Conservation (phyloP, 208 protist species). For the Willaertia magna region DNA sequence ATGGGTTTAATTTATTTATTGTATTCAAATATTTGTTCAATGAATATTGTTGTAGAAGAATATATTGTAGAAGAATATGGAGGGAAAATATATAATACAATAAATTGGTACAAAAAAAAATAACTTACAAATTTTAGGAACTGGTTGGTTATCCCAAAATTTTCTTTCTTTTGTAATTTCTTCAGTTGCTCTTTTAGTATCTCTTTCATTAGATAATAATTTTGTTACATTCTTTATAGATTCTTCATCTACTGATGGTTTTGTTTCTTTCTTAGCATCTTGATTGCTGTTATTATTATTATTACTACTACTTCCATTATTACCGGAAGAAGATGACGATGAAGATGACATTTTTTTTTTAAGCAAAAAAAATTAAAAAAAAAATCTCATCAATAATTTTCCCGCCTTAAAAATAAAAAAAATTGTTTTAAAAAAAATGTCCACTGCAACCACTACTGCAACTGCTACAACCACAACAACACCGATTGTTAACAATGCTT, state of each 20-base stretch:
- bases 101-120: neutral
- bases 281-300: no score
- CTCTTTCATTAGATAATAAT: neutral
- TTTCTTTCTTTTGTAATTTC: neutral
- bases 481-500: no score
- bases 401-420: neutral
- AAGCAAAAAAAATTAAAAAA: neutral
- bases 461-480: no score
- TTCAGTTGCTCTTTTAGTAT: neutral
- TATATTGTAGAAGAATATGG: neutral
- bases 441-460: no score
- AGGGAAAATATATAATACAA: neutral
- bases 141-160: slow-evolving; percentile 52
- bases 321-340: neutral
- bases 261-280: neutral
- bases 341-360: neutral
- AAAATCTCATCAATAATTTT: neutral
- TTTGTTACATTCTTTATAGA: neutral
- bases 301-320: no score
- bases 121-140: slow-evolving; percentile 27
- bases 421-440: neutral
- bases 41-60: neutral
- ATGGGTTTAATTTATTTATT: neutral
- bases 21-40: neutral
- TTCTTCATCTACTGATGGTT: neutral